Evolutionary conservation across 1,139 yeast species (phyloP).

Genomic region (Keqinozyma sinolaborantium): DNA sequence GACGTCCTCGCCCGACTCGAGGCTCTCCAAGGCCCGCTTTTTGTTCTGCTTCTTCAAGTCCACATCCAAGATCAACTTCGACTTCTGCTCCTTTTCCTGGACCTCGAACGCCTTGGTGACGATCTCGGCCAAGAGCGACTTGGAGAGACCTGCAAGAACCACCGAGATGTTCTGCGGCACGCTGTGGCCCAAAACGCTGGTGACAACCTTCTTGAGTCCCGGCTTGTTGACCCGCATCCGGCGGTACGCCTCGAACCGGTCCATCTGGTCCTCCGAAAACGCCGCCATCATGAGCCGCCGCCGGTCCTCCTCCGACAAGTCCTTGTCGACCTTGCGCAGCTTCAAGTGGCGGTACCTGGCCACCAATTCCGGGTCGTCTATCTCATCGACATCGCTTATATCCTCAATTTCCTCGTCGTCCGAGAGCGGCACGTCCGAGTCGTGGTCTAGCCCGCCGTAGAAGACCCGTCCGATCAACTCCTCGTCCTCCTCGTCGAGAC

Average conservation of each 20-base stretch:
- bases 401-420: conserved; percentile 18
- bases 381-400: conserved; percentile 22
- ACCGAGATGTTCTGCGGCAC: conserved; percentile 83
- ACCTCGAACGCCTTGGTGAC: conserved; percentile 77
- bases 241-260: conserved; percentile 82
- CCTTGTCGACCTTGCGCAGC: conserved; percentile 16
- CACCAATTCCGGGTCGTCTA: conserved; percentile 36
- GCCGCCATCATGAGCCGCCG: conserved; percentile 66
- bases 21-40: conserved; percentile 20
- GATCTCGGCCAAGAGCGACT: conserved; percentile 83
- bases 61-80: conserved; percentile 33
- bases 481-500: conserved; percentile 47
- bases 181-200: conserved; percentile 74
- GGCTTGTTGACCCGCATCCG: conserved; percentile 78
- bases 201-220: conserved; percentile 79
- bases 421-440: conserved; percentile 16
- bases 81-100: conserved; percentile 52
- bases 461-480: conserved; percentile 45
- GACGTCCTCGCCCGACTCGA: conserved; percentile 27
- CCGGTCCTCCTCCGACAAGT: conserved; percentile 45
- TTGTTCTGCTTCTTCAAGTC: conserved; percentile 35
- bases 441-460: conserved; percentile 24
- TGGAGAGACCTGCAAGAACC: conserved; percentile 81
- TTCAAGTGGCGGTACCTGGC: conserved; percentile 27
- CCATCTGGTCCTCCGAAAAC: conserved; percentile 81